Evolutionary conservation across 1,284 basidiomycete genomes (phyloP), one percentile per base, ranked within the genome.

Genomic region (Inonotus hispidus): DNA sequence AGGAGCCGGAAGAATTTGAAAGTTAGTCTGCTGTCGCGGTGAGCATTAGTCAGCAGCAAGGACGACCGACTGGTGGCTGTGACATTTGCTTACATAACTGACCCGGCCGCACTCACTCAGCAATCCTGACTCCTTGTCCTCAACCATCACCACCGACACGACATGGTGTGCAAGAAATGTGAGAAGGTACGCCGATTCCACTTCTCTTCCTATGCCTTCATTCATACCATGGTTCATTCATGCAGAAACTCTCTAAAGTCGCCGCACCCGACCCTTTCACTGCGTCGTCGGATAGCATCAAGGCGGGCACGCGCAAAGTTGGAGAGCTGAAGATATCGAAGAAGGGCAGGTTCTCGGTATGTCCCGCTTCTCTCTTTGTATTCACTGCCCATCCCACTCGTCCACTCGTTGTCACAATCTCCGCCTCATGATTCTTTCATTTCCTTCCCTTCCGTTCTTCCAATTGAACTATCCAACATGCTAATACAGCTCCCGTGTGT

Each of bases 211-310:
- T 29, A 16, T 13, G 11, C 50, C 32, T n/a, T 23, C 37, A n/a
- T 37, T 55, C 23, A n/a, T n/a, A 25, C 39, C 10, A 10, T 39
- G n/a, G 41, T 21, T 43, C 19, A 43, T 14, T n/a, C 19, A n/a
- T 43, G 16, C 43, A 68, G 66, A 68, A 68, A 67, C 46, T 67
- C 14, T 69, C 68, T 13, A 68, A 67, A 58, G 63, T 92, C 54
- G 89, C 89, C 59, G 89, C 89, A 2, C 89, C 89, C 58, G 89
- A 92, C 74, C 89, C 89, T 35, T 92, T 90, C 74, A 81, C 79
- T 45, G 79, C 87, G 13, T 87, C 86, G 53, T 86, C 87, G 2
- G 74, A 75, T 61, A 82, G 83, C 66, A 87, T 91, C 74, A 91
- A 88, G 74, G 85, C 88, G 23, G 89, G 90, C 56, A 82, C 84